Base-by-base conservation (phyloP, 768 basidiomycete species). In the Xerocomus potaroensis region DNA sequence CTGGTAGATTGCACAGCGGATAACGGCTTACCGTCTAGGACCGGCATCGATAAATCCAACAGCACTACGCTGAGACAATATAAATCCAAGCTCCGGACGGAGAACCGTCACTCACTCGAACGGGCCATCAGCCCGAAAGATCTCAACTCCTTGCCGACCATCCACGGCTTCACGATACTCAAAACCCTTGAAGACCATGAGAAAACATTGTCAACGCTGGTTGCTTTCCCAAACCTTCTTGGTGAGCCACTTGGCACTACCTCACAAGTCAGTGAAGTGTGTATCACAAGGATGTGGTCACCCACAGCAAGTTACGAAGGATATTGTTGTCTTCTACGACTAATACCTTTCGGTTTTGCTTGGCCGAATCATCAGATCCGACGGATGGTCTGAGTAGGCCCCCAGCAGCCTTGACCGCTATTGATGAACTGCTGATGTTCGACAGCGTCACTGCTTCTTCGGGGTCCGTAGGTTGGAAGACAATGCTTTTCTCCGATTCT, bases 311-410 rank as follows among this genome's bases (percentile, higher is more conserved):
- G 58, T 79, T 81, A 42, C 91, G 80, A 48, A 96, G 78, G 46
- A 97, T 86, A 47, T 65, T 77, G 62, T 96, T 96, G 58, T 97
- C 94, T 66, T 96, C 93, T 2, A 95, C 87, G 1, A 95, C 82
- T 32, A 96, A 70, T 5, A 94, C 82, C 43, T 82, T 76, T 51
- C 81, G 73, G 5, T 66, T 69, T 15, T 69, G 67, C 32, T 71
- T 71, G n/a, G 64, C 60, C 10, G 64, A 62, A 16, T 74, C 74
- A 14, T 78, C 50, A 7, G 80, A 69, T 23, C 79, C 75, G 15
- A 84, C 63, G 0, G 88, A 84, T 4, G 83, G 75, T 64, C 77
- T 83, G 37, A 92, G 65, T 48, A 93, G 67, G 4, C 80, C 83
- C 1, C 88, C 90, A 2, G 80, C 77, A 7, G 72, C 60, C 11